Conservation (phyloP, 2,329 filamentous ascomycete species). For the Aphanocladium album region DNA sequence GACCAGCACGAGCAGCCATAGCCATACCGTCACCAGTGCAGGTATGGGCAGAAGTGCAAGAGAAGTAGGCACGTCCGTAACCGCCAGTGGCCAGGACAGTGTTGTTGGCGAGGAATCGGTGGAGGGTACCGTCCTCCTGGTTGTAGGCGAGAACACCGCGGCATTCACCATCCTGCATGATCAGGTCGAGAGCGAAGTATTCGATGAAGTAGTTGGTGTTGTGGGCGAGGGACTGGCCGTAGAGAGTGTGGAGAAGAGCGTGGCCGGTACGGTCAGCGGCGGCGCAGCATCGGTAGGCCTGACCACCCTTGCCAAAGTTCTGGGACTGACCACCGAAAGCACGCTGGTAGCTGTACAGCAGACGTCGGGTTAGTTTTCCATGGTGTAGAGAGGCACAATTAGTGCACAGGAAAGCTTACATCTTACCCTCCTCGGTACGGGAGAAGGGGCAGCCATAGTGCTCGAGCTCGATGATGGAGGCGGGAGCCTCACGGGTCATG, state of each 20-base stretch:
- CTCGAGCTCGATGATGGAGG: constrained; percentile 89
- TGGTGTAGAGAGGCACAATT: not conserved
- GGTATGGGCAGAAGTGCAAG: constrained; percentile 95
- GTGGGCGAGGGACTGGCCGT: constrained; percentile 92
- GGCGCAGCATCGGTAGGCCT: constrained; percentile 95
- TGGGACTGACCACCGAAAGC: constrained; percentile 97
- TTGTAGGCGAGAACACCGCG: constrained; percentile 96
- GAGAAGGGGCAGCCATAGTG: constrained; percentile 97
- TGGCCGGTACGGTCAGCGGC: constrained; percentile 96
- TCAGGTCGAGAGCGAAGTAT: constrained; percentile 93
- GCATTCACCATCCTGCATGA: constrained; percentile 97
- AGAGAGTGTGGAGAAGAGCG: constrained; percentile 95
- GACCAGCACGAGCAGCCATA: constrained; percentile 95
- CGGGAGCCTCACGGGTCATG: constrained; percentile 92
- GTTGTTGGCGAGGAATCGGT: constrained; percentile 94
- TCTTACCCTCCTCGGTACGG: constrained; percentile 91
- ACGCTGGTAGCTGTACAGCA: constrained; percentile 78
- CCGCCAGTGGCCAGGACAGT: constrained; percentile 95
- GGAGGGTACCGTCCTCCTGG: constrained; percentile 96
- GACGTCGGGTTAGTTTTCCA: constrained; percentile 12
- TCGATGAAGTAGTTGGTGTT: constrained; percentile 99
- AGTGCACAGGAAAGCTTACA: constrained; percentile 49
- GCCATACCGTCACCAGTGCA: constrained; percentile 99
- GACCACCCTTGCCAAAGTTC: constrained; percentile 91
- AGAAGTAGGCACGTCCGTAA: constrained; percentile 97